These are phyloP conservation scores for Cymbidium sinense DNA, from an alignment of 106 monocot species.

Conservation along the genomic window DNA sequence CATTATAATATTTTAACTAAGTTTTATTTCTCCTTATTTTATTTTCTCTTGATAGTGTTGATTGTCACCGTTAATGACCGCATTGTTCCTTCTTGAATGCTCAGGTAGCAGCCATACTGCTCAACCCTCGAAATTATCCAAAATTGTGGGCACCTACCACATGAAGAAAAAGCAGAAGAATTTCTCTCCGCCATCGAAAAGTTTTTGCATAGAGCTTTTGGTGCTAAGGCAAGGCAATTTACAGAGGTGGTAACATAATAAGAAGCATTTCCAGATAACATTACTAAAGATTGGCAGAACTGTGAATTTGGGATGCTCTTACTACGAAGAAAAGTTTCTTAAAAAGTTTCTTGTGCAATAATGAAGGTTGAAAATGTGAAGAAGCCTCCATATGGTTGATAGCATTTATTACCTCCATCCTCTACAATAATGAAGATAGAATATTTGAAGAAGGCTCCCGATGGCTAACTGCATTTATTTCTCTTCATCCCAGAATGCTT, in stretches of 20 bases:
- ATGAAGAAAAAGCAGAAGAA: constrained; percentile 67
- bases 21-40: not conserved
- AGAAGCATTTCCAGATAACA: not conserved
- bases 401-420: too few species aligned
- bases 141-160: constrained; percentile 76
- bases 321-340: too few species aligned
- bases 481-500: too few species aligned
- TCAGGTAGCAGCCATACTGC: constrained; percentile 40
- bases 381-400: too few species aligned
- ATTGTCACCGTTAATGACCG: constrained; percentile 78
- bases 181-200: constrained; percentile 42
- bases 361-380: too few species aligned
- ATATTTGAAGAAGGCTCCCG: too few species aligned
- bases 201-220: constrained; percentile 44
- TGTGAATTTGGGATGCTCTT: too few species aligned
- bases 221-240: not conserved
- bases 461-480: too few species aligned
- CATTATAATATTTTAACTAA: too few species aligned
- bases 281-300: too few species aligned
- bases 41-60: constrained; percentile 28
- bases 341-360: too few species aligned
- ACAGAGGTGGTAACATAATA: constrained; percentile 15
- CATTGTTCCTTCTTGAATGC: constrained; percentile 78
- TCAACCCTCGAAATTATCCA: constrained; percentile 62
- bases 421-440: too few species aligned